Evolutionary conservation across 2,329 filamentous ascomycete species (phyloP).

Genomic region (Teratosphaeria viscida): DNA sequence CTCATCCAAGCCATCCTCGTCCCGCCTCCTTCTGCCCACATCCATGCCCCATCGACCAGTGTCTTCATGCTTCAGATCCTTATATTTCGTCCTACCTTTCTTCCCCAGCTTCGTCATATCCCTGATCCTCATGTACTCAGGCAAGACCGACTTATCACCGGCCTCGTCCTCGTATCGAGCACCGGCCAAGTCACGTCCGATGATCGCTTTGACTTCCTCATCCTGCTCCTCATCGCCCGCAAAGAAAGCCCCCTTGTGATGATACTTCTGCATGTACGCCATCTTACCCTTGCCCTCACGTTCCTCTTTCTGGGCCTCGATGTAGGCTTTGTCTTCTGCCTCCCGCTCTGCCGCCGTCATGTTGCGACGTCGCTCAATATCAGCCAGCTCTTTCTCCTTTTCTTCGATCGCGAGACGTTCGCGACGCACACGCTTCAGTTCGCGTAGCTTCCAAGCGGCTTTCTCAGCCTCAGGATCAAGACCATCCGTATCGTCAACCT

Average conservation of each 20-base stretch:
- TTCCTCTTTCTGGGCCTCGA: constrained; percentile 70
- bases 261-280: constrained; percentile 89
- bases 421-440: constrained; percentile 78
- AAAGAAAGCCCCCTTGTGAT: constrained; percentile 94
- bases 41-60: constrained; percentile 72
- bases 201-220: constrained; percentile 64
- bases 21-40: constrained; percentile 42
- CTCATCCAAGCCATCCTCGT: constrained; percentile 47
- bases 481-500: constrained; percentile 82
- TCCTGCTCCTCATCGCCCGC: constrained; percentile 46
- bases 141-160: constrained; percentile 68
- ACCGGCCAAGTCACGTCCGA: constrained; percentile 77
- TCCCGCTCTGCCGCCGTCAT: constrained; percentile 77
- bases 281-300: constrained; percentile 66
- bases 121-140: constrained; percentile 82
- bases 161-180: constrained; percentile 74
- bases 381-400: constrained; percentile 74
- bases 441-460: constrained; percentile 87
- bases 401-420: constrained; percentile 76
- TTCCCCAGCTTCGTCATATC: constrained; percentile 90
- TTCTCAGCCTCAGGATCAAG: constrained; percentile 78
- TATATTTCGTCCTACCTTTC: constrained; percentile 85
- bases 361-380: constrained; percentile 78
- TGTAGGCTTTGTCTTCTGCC: constrained; percentile 69
- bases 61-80: constrained; percentile 78